Evolutionary conservation across 176 grass and related monocot genomes (phyloP).

Genomic region (Hyparrhenia diplandra): DNA sequence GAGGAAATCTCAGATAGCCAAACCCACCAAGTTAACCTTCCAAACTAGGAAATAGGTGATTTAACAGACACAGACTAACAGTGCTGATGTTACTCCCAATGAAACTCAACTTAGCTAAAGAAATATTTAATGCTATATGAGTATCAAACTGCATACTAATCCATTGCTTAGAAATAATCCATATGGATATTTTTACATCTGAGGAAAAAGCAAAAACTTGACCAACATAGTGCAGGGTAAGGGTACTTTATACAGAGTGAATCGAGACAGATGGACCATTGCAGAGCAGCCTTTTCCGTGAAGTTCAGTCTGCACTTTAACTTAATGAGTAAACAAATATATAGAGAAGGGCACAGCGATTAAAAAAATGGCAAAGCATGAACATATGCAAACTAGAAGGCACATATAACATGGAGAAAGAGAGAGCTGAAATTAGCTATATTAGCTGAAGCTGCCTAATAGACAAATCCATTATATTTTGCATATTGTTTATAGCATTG

Average conservation of each 20-base stretch:
- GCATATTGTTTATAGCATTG: background rate
- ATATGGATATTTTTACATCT: background rate
- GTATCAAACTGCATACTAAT: background rate
- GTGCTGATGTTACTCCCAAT: background rate
- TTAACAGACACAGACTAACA: background rate
- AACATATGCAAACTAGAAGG: background rate
- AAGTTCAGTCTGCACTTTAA: constrained; percentile 70
- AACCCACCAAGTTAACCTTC: background rate
- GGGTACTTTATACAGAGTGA: constrained; percentile 67
- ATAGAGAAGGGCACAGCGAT: background rate
- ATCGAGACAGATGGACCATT: constrained; percentile 89
- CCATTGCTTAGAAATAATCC: background rate
- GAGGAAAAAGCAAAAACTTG: background rate
- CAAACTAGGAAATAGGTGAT: background rate
- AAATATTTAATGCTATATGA: background rate
- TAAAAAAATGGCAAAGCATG: background rate
- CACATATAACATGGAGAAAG: background rate
- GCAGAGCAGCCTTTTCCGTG: constrained; percentile 89
- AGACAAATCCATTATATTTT: background rate
- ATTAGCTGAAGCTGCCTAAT: background rate
- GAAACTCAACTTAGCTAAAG: background rate
- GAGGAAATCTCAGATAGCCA: background rate
- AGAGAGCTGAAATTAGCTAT: background rate
- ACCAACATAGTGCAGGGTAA: background rate
- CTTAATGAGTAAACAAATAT: constrained; percentile 5